Conservation (phyloP, 139 green algal species). For the Chlorella sp. region DNA sequence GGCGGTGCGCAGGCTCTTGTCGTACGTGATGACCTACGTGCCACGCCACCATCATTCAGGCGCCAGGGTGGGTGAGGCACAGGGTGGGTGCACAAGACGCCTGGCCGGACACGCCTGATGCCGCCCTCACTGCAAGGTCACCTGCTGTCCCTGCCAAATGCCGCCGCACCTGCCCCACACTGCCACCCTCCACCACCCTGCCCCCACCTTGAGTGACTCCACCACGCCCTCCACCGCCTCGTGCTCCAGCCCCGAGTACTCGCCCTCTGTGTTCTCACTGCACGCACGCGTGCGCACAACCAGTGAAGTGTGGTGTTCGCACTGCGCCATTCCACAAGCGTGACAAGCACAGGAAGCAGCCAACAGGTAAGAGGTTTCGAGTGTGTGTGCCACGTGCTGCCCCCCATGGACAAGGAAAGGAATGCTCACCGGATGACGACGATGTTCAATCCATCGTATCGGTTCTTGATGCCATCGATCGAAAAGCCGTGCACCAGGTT, state of each 20-base stretch:
- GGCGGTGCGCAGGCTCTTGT: constrained; percentile 67
- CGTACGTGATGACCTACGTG: constrained; percentile 79
- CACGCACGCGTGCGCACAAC: background rate
- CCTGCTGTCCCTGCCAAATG: too few relatives aligned
- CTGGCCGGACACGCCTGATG: too few relatives aligned
- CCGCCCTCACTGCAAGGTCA: too few relatives aligned
- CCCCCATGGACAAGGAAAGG: too few relatives aligned
- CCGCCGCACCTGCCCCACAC: too few relatives aligned
- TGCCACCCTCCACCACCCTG: too few relatives aligned
- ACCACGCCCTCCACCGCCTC: constrained; percentile 84
- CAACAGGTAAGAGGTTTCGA: too few relatives aligned
- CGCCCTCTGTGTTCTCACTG: constrained; percentile 81
- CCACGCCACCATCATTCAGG: too few relatives aligned
- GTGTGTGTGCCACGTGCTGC: too few relatives aligned
- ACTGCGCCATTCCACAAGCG: background rate
- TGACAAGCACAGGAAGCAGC: background rate
- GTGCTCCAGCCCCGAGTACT: constrained; percentile 95
- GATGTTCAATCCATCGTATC: constrained; percentile 85
- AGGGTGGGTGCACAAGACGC: too few relatives aligned
- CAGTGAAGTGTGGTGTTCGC: too few relatives aligned
- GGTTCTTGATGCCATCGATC: constrained; percentile 77
- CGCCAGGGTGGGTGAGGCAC: too few relatives aligned
- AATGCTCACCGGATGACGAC: constrained; percentile 81
- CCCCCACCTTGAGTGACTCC: constrained; percentile 9
- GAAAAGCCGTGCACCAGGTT: constrained; percentile 85